phyloP scores from a whole-genome alignment of 441 rosid genomes.

The Breynia disticha region DNA sequence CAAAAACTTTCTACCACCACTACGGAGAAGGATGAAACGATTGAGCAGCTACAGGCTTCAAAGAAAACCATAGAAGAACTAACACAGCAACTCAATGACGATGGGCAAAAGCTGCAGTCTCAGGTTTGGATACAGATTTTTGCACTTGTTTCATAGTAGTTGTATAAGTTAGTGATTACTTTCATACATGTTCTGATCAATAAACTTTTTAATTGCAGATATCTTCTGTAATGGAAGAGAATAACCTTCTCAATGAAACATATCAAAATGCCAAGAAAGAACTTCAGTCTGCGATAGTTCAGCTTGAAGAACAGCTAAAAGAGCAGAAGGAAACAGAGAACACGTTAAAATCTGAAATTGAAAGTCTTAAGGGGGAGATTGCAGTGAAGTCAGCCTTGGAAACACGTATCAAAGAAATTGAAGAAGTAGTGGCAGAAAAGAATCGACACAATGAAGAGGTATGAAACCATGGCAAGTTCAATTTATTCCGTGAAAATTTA shows the following conservation, averaged over 20 bases:
- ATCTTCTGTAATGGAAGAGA: slow-evolving; percentile 65
- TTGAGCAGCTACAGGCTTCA: slow-evolving; percentile 50
- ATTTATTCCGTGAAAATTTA: too few species aligned
- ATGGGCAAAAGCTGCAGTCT: slow-evolving; percentile 56
- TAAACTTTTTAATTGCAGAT: slow-evolving; percentile 35
- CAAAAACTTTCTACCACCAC: slow-evolving; percentile 36
- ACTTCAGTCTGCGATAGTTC: slow-evolving; percentile 47
- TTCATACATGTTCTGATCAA: slow-evolving; percentile 12
- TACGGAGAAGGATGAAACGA: slow-evolving; percentile 53
- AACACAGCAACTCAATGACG: slow-evolving; percentile 47
- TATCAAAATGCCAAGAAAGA: slow-evolving; percentile 60
- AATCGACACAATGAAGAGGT: slow-evolving; percentile 55
- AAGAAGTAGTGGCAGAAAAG: slow-evolving; percentile 39
- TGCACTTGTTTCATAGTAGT: background rate
- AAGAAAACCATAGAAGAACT: slow-evolving; percentile 57
- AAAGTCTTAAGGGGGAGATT: slow-evolving; percentile 38
- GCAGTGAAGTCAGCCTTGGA: slow-evolving; percentile 49
- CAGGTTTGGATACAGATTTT: slow-evolving; percentile 49
- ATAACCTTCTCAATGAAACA: slow-evolving; percentile 51
- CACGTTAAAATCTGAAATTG: slow-evolving; percentile 43
- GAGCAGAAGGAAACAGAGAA: slow-evolving; percentile 46
- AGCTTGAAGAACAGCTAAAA: slow-evolving; percentile 55
- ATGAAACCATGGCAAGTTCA: slow-evolving; percentile 9
- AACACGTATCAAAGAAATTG: slow-evolving; percentile 49
- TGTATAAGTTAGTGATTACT: slow-evolving; percentile 1